phyloP scores from a whole-genome alignment of 2,329 filamentous ascomycete species.

The Allantophomopsis lycopodina region DNA sequence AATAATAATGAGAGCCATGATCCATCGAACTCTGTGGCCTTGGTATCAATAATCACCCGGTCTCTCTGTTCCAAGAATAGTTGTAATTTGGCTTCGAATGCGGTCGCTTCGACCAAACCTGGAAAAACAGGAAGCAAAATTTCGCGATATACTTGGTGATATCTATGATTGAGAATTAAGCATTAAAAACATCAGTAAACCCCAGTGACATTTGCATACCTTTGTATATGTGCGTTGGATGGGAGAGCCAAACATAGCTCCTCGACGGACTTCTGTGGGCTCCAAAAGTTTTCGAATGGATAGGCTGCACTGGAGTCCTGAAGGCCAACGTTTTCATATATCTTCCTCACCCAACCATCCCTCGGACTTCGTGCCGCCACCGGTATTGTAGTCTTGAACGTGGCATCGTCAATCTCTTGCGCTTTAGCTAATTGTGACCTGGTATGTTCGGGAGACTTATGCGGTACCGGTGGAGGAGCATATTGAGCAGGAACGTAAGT shows the following conservation, averaged over 20 bases:
- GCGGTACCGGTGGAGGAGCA: too few species aligned
- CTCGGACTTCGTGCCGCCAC: too few species aligned
- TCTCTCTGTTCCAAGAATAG: constrained; percentile 1
- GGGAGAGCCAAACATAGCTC: constrained; percentile 1
- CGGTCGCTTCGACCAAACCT: neutral
- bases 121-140: constrained; percentile 1
- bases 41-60: neutral
- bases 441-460: too few species aligned
- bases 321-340: neutral
- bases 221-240: constrained; percentile 1
- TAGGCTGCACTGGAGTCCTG: neutral
- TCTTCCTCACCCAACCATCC: neutral
- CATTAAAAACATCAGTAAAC: neutral
- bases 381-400: too few species aligned
- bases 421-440: too few species aligned
- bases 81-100: constrained; percentile 1
- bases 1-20: constrained; percentile 1
- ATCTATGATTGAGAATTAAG: neutral
- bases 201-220: neutral
- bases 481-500: too few species aligned
- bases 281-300: constrained; percentile 1
- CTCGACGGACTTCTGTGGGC: neutral
- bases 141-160: constrained; percentile 1
- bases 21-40: neutral
- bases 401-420: too few species aligned